These are phyloP conservation scores for Corymbia maculata DNA, from an alignment of 345 rosid species.

Conservation along the genomic window DNA sequence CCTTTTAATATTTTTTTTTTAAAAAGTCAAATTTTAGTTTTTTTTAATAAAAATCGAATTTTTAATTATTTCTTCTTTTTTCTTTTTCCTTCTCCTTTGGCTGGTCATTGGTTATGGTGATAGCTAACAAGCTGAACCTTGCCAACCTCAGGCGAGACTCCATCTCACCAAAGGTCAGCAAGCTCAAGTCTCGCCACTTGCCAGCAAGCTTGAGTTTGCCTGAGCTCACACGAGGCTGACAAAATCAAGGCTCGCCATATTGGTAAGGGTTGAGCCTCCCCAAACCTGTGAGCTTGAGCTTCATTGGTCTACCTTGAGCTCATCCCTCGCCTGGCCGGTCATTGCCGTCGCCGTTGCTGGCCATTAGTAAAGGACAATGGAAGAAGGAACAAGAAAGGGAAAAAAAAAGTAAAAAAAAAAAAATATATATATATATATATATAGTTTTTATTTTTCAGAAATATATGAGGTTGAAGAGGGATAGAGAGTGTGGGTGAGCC, in stretches of 20 bases:
- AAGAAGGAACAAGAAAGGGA: neutral
- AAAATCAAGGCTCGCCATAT: accelerated
- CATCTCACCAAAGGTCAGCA: no score
- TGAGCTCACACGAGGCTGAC: no score
- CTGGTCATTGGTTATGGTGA: accelerated
- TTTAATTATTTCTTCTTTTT: no score
- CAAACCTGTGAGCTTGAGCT: accelerated
- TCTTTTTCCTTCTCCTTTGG: neutral
- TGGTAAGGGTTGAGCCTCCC: neutral
- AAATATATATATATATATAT: no score
- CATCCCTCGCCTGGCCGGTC: accelerated
- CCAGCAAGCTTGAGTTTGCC: no score
- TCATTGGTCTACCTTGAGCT: accelerated
- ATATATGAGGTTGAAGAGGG: neutral
- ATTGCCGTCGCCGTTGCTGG: accelerated
- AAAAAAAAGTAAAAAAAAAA: no score
- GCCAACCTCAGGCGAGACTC: no score
- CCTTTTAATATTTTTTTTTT: neutral
- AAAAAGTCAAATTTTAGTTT: no score
- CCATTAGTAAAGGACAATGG: neutral
- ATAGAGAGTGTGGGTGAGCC: neutral
- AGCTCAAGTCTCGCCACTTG: accelerated
- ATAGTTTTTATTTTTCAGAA: no score
- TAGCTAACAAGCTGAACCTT: no score
- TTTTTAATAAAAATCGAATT: no score